A percentile compares a stretch with the other conserved stretches of the same genome.
These are phyloP conservation scores for Mycena pura DNA, from an alignment of 768 basidiomycete genomes.

Conservation along the genomic window DNA sequence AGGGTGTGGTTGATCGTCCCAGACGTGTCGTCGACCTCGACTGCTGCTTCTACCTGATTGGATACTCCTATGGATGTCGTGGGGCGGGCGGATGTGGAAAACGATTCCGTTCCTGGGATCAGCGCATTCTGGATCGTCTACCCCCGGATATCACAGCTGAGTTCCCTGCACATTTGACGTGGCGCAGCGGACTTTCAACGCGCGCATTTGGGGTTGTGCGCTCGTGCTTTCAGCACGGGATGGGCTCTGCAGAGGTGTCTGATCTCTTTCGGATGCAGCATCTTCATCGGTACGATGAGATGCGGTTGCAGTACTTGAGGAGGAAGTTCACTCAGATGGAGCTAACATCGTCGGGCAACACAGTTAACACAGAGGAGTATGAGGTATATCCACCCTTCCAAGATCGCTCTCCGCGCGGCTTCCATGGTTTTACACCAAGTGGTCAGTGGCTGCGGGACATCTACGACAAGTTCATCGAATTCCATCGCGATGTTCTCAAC, in stretches of 20 bases:
- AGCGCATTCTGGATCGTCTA: constrained; percentile 26
- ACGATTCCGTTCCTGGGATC: constrained; percentile 35
- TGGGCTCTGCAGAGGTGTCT: constrained; percentile 36
- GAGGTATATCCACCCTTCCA: constrained; percentile 21
- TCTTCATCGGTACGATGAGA: constrained; percentile 25
- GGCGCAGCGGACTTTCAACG: constrained; percentile 31
- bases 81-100: not conserved
- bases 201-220: constrained; percentile 17
- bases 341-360: too few species aligned
- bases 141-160: constrained; percentile 29
- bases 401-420: constrained; percentile 12
- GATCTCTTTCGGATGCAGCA: constrained; percentile 34
- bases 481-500: constrained; percentile 21
- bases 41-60: constrained; percentile 22
- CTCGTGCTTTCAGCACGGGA: constrained; percentile 35
- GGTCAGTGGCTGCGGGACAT: constrained; percentile 23
- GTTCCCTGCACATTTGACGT: constrained; percentile 32
- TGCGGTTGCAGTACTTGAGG: constrained; percentile 32
- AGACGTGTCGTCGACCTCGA: constrained; percentile 23
- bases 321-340: not conserved
- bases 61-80: constrained; percentile 19
- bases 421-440: constrained; percentile 24
- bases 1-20: constrained; percentile 18
- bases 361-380: constrained; percentile 11
- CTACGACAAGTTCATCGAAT: constrained; percentile 28